Base-by-base conservation (phyloP, 345 rosid species). In the Eucalyptus curtisii region DNA sequence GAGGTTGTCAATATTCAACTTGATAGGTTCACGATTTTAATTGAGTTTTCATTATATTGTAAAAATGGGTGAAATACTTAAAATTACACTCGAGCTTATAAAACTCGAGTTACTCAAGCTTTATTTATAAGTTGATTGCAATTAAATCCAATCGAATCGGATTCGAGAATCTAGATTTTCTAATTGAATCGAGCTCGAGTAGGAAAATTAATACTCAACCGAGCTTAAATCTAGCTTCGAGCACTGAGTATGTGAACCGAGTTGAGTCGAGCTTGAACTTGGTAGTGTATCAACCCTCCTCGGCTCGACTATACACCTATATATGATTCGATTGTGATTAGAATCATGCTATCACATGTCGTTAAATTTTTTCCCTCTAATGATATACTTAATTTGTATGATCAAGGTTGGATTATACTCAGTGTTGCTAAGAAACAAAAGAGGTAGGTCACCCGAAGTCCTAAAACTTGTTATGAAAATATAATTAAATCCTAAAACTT, bases 161-260 rank as follows among this genome's bases (percentile, higher is more conserved):
- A 20, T 68, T 68, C 11, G 2, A 31, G 42, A 8, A 4, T 17
- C 24, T 16, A 6, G 10, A 68, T 68, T 68, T 33, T 68, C 79
- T 31, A 68, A 16, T 16, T 17, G 42, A 31, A 68, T 68, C 42
- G 8, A 68, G 20, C 24, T 68, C 12, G 12, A 31, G 79, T 68
- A 4, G 40, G 40, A 68, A 7, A 31, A 31, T 8, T 17, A 31
- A 66, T 64, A n/a, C 76, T 64, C 19, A 14, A n/a, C 17, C 4
- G 1, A 66, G 79, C 76, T 17, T 42, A 6, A 33, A 17, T 71
- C 44, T 71, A 20, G 25, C 82, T 71, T 71, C 7, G 7, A 71
- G 82, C 25, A 10, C 3, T 44, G 0, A 19, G 27, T 37, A 37
- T 20, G 8, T 19, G 82, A 37, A 13, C 20, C 0, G 5, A 37